Evolutionary conservation across 2,329 filamentous ascomycete species (phyloP).

Genomic region (Colletotrichum sp.): DNA sequence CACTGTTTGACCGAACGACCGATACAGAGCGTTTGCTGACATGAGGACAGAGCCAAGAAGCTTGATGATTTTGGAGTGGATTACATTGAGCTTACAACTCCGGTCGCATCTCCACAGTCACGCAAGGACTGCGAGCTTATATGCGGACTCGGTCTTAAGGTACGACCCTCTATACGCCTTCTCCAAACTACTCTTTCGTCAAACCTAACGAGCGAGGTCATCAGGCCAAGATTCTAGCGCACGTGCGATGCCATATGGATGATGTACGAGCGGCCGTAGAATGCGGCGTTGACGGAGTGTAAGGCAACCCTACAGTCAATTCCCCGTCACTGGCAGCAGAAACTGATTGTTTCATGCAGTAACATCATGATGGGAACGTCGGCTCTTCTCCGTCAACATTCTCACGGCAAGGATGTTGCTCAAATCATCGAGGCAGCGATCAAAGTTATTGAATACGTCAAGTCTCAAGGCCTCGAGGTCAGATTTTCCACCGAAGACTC

Average conservation of each 20-base stretch:
- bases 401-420: slow-evolving; percentile 87
- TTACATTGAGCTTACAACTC: slow-evolving; percentile 90
- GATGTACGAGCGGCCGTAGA: slow-evolving; percentile 76
- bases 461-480: slow-evolving; percentile 63
- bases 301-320: background rate
- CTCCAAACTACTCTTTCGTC: background rate
- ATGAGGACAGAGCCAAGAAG: slow-evolving; percentile 26
- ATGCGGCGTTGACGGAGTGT: slow-evolving; percentile 78
- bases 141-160: slow-evolving; percentile 81
- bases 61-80: slow-evolving; percentile 88
- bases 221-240: slow-evolving; percentile 9
- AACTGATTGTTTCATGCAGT: background rate
- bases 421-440: slow-evolving; percentile 74
- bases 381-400: slow-evolving; percentile 81
- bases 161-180: background rate
- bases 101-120: slow-evolving; percentile 85
- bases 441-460: slow-evolving; percentile 85
- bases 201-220: rapidly evolving
- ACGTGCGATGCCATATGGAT: slow-evolving; percentile 70
- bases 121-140: slow-evolving; percentile 86
- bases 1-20: too few relatives aligned
- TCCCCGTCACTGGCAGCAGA: rapidly evolving
- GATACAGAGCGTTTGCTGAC: background rate
- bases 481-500: slow-evolving; percentile 76
- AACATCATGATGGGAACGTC: slow-evolving; percentile 87